These are phyloP conservation scores for Zangia roseola DNA, from an alignment of 768 basidiomycete species.

Conservation along the genomic window DNA sequence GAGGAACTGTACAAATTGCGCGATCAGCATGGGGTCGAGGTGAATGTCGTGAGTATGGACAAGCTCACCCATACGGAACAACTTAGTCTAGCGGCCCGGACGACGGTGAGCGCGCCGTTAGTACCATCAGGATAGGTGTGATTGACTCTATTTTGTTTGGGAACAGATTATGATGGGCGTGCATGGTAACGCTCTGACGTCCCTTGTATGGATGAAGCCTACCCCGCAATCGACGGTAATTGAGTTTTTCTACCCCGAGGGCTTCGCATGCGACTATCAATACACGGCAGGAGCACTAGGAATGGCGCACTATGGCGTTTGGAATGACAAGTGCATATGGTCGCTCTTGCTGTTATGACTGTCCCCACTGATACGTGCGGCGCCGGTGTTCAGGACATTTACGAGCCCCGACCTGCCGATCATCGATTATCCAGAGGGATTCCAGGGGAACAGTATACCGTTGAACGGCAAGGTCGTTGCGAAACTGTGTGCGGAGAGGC, in stretches of 20 bases:
- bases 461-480: conserved; percentile 73
- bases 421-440: conserved; percentile 80
- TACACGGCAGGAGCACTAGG: conserved; percentile 79
- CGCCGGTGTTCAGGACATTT: conserved; percentile 50
- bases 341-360: background rate
- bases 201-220: conserved; percentile 91
- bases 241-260: conserved; percentile 85
- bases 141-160: background rate
- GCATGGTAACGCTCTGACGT: conserved; percentile 88
- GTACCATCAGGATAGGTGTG: background rate
- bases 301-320: conserved; percentile 83
- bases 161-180: conserved; percentile 89
- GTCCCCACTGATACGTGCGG: background rate
- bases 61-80: conserved; percentile 79
- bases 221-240: conserved; percentile 81
- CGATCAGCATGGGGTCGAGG: conserved; percentile 76
- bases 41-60: conserved; percentile 86
- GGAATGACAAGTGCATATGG: conserved; percentile 60
- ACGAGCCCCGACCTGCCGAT: conserved; percentile 69
- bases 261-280: conserved; percentile 86
- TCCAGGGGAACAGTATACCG: conserved; percentile 85
- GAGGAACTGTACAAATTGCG: conserved; percentile 66
- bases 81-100: conserved; percentile 73
- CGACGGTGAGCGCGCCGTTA: conserved; percentile 59
- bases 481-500: conserved; percentile 52